These are phyloP conservation scores for Lentinula edodes DNA, from an alignment of 768 basidiomycete species.

Conservation along the genomic window DNA sequence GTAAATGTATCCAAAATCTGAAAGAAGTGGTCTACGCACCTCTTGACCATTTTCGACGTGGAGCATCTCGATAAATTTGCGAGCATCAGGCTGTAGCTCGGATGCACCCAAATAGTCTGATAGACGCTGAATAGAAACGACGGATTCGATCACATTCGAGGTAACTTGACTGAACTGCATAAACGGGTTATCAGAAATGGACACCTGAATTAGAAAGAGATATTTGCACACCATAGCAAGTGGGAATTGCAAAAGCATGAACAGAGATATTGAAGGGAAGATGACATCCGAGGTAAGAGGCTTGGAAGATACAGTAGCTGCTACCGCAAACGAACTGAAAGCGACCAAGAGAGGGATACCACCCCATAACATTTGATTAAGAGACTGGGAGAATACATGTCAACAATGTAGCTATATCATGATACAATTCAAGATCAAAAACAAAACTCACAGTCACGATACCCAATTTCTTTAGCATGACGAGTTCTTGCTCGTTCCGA, in stretches of 20 bases:
- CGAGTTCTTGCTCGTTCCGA: slow-evolving; percentile 77
- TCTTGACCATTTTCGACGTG: slow-evolving; percentile 54
- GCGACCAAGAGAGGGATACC: slow-evolving; percentile 73
- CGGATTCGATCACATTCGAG: slow-evolving; percentile 78
- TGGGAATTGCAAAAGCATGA: slow-evolving; percentile 84
- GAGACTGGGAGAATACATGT: slow-evolving; percentile 30
- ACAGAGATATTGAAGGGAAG: slow-evolving; percentile 92
- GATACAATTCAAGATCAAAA: no score
- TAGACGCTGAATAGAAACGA: slow-evolving; percentile 78
- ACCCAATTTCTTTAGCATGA: slow-evolving; percentile 79
- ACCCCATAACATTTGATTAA: slow-evolving; percentile 59
- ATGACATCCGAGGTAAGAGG: slow-evolving; percentile 88
- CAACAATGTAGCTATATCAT: not conserved
- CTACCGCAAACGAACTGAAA: slow-evolving; percentile 77
- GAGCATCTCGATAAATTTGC: slow-evolving; percentile 41
- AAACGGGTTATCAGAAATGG: not conserved
- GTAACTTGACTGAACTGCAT: slow-evolving; percentile 63
- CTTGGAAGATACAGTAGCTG: slow-evolving; percentile 50
- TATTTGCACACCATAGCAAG: slow-evolving; percentile 60
- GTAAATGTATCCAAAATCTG: not conserved
- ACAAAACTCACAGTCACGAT: slow-evolving; percentile 49
- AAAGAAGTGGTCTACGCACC: slow-evolving; percentile 25
- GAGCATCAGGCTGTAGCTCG: slow-evolving; percentile 77
- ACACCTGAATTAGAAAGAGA: not conserved
- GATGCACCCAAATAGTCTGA: slow-evolving; percentile 69